Conservation (phyloP, 495 filamentous ascomycete species). For the Trichocladium uniseriatum region DNA sequence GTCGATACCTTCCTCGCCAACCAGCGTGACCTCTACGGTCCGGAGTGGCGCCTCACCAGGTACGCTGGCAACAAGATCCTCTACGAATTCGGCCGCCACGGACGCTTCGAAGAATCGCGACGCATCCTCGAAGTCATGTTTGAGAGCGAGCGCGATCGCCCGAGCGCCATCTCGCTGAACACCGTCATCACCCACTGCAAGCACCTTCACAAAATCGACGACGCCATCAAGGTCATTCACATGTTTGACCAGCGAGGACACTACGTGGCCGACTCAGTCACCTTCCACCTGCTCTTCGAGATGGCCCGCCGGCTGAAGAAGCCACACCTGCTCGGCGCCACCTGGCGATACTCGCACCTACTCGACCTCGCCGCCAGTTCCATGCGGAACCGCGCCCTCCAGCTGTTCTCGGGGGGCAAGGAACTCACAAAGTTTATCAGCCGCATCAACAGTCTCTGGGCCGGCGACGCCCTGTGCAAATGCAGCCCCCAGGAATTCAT, state of each 20-base stretch:
- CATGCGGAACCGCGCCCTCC: constrained; percentile 12
- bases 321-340: constrained; percentile 29
- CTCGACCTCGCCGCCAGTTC: constrained; percentile 4
- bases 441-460: neutral
- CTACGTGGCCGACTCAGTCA: constrained; percentile 6
- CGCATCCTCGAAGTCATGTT: constrained; percentile 22
- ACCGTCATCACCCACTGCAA: constrained; percentile 29
- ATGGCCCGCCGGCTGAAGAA: constrained; percentile 19
- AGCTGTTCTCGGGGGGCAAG: neutral
- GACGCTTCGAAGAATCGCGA: constrained; percentile 16
- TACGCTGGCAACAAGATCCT: constrained; percentile 27
- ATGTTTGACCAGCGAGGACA: constrained; percentile 14
- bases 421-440: neutral
- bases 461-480: neutral
- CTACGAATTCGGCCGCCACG: constrained; percentile 21
- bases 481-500: constrained; percentile 1
- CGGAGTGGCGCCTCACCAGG: constrained; percentile 25
- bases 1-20: constrained; percentile 19
- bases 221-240: constrained; percentile 12
- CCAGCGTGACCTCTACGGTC: constrained; percentile 29
- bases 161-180: constrained; percentile 25
- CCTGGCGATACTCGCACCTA: constrained; percentile 31
- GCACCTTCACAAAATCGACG: constrained; percentile 6
- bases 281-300: constrained; percentile 27
- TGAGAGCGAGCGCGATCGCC: neutral